Percentiles rank a stretch among this genome's conserved stretches.
Conservation (phyloP, 176 grass and related monocot species). For the Olyra latifolia region DNA sequence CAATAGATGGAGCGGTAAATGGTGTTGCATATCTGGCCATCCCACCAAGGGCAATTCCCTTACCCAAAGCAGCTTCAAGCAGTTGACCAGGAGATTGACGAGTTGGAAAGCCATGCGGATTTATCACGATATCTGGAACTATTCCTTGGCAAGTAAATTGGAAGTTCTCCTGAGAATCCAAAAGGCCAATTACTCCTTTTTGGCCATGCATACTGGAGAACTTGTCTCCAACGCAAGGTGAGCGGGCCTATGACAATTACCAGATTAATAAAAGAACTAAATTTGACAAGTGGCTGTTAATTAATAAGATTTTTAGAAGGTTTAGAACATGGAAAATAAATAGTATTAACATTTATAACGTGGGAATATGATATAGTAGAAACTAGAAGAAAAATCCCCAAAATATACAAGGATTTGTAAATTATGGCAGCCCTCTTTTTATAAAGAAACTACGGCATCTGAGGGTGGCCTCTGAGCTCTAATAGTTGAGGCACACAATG, state of each 20-base stretch:
- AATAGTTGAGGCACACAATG: slow-evolving; percentile 21
- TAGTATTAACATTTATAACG: not conserved
- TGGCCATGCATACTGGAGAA: slow-evolving; percentile 98
- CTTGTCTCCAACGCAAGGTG: slow-evolving; percentile 84
- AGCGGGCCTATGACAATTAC: slow-evolving; percentile 62
- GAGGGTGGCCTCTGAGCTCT: slow-evolving; percentile 5
- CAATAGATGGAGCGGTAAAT: slow-evolving; percentile 76
- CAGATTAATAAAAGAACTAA: slow-evolving; percentile 25
- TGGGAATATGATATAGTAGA: too few species aligned
- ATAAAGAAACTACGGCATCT: not conserved
- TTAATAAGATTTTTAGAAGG: too few species aligned
- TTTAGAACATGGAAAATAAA: not conserved
- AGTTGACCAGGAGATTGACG: slow-evolving; percentile 94
- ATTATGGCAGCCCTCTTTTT: too few species aligned
- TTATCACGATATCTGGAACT: slow-evolving; percentile 96
- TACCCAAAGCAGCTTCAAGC: slow-evolving; percentile 95
- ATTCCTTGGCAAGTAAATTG: slow-evolving; percentile 83
- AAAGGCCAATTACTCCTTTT: slow-evolving; percentile 89
- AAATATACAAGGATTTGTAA: too few species aligned
- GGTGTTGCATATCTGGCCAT: slow-evolving; percentile 79
- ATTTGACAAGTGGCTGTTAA: not conserved
- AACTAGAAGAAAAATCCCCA: too few species aligned
- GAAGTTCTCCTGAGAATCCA: slow-evolving; percentile 95
- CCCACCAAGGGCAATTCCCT: slow-evolving; percentile 77
- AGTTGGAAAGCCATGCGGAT: slow-evolving; percentile 94